Evolutionary conservation across 1,139 yeast genomes (phyloP).

Genomic region (Pichia cactophila): DNA sequence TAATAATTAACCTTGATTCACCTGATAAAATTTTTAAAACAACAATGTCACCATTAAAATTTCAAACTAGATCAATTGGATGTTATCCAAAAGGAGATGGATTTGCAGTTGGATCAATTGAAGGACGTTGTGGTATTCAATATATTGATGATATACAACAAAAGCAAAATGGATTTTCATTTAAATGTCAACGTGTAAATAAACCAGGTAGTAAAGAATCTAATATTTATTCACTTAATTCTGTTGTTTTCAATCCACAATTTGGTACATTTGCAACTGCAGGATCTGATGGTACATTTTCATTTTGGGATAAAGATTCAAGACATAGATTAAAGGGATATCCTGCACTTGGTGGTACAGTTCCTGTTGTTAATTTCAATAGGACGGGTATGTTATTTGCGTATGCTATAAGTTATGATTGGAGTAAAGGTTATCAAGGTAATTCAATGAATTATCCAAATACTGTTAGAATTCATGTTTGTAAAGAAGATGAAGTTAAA

Average conservation of each 20-base stretch:
- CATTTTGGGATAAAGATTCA: constrained; percentile 95
- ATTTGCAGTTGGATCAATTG: constrained; percentile 86
- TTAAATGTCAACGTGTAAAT: constrained; percentile 83
- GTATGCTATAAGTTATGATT: constrained; percentile 88
- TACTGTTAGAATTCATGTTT: constrained; percentile 73
- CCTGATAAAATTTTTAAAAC: constrained; percentile 81
- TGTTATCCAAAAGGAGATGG: constrained; percentile 91
- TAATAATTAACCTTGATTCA: constrained; percentile 68
- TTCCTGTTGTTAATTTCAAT: constrained; percentile 76
- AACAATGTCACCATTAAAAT: constrained; percentile 73
- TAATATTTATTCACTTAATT: constrained; percentile 68
- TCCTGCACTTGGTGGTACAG: constrained; percentile 64
- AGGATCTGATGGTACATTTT: constrained; percentile 90
- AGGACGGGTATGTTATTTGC: constrained; percentile 81
- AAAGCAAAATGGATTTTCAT: constrained; percentile 68
- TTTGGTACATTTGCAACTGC: constrained; percentile 92
- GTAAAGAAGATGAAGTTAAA: constrained; percentile 79
- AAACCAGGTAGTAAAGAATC: constrained; percentile 42
- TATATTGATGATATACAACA: constrained; percentile 82
- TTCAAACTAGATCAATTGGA: constrained; percentile 77
- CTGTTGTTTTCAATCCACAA: constrained; percentile 79
- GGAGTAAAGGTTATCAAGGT: constrained; percentile 84
- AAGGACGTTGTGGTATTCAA: constrained; percentile 96
- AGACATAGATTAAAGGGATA: constrained; percentile 80
- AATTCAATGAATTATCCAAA: constrained; percentile 73